Evolutionary conservation across 192 early-diverging fungal genomes (phyloP).

Genomic region (Lunasporangiospora selenospora): DNA sequence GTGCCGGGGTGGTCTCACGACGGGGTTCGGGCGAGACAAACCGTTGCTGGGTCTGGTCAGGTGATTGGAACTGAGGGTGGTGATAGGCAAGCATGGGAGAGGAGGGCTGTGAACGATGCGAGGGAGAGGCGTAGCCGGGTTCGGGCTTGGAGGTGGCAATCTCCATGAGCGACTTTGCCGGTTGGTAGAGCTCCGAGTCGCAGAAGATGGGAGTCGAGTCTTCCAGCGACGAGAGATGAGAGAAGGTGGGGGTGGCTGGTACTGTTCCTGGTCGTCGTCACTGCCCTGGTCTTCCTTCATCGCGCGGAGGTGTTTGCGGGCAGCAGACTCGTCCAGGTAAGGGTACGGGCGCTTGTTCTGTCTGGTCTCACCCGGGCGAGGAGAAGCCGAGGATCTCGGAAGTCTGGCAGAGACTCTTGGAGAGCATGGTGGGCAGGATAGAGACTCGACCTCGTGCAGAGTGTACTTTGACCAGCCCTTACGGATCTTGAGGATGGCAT

Average conservation of each 20-base stretch:
- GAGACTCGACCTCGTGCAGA: constrained; percentile 39
- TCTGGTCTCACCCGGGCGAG: constrained; percentile 6
- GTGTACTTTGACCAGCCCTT: constrained; percentile 47
- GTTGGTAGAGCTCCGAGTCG: constrained; percentile 33
- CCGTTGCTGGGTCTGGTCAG: too few species aligned
- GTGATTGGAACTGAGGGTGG: background rate
- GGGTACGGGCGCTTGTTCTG: background rate
- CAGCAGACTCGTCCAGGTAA: background rate
- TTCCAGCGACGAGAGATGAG: constrained; percentile 9
- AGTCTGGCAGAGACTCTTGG: constrained; percentile 16
- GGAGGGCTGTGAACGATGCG: background rate
- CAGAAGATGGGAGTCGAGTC: constrained; percentile 23
- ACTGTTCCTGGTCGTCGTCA: background rate
- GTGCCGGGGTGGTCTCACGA: background rate
- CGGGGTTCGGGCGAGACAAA: too few species aligned
- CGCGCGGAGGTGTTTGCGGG: background rate
- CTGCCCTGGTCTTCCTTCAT: background rate
- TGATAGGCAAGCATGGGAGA: background rate
- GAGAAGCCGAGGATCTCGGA: constrained; percentile 18
- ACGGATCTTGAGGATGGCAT: constrained; percentile 42
- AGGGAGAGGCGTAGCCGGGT: constrained; percentile 26
- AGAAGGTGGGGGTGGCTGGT: constrained; percentile 3
- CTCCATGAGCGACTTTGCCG: constrained; percentile 41
- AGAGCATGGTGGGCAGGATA: constrained; percentile 32
- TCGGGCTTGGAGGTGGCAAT: constrained; percentile 38